Evolutionary conservation across 148 eudicot genomes (phyloP), one percentile per base, ranked within the genome.

Genomic region (Vaccinium vitisidaea): DNA sequence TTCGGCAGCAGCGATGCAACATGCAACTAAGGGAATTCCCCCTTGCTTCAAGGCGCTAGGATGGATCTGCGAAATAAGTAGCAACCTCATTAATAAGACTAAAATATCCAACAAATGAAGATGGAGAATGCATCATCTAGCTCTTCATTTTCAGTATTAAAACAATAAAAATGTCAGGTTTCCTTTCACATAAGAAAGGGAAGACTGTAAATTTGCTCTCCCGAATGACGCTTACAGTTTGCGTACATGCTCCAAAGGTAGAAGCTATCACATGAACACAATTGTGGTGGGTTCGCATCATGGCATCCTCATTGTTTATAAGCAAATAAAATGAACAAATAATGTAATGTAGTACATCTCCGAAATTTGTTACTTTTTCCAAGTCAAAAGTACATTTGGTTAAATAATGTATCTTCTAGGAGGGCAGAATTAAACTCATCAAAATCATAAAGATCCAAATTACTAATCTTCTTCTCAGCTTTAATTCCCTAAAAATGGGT

Each of bases 1-100:
- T 83, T 95, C 90, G 59, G 96, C 98, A 75, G 99, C 99, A 79
- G 94, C 84, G 81, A 95, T 85, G 88, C 99, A 97, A 80, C 96
- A 93, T 27, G 98, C 93, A 77, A 97, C 90, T 92, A 97, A 91
- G 25, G 99, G 94, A 83, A 86, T 83, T 71, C 99, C 99, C 84
- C 99, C 98, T 43, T 90, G 92, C 87, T 93, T 93, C 65, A 94
- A 85, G 82, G 98, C 95, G 85, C 95, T 90, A 30, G 98, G 99
- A 93, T 97, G 99, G 84, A 97, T 95, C 99, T 97, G 92, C 71
- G 83, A 82, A 88, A 54, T 52, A 54, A 83, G 53, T 25, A 78
- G 85, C n/a, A 15, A 21, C 77, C 56, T 74, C 75, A 55, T 21
- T 25, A 53, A 70, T 69, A 21, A 19, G 53, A 23, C 53, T 52